These are phyloP conservation scores for Kazachstania sp. DNA, from an alignment of 1,139 yeast species.

Conservation along the genomic window DNA sequence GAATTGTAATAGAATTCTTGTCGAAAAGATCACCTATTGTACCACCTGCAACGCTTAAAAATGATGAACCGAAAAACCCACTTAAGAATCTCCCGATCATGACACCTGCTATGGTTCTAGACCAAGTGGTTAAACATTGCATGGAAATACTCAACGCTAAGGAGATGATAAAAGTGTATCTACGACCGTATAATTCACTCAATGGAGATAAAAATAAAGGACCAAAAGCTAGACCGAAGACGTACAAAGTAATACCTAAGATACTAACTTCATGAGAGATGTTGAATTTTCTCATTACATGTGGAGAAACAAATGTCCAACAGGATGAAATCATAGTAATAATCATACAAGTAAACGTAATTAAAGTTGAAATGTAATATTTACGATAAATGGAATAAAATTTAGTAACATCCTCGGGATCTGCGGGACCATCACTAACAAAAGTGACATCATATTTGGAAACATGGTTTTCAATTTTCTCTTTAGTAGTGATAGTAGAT, in stretches of 20 bases:
- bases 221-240: slow-evolving; percentile 67
- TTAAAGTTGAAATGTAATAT: slow-evolving; percentile 46
- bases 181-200: slow-evolving; percentile 70
- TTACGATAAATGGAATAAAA: slow-evolving; percentile 35
- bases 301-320: slow-evolving; percentile 47
- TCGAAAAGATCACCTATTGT: slow-evolving; percentile 59
- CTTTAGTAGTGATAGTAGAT: neutral
- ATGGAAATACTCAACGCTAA: slow-evolving; percentile 49
- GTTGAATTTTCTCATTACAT: slow-evolving; percentile 41
- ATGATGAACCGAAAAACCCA: slow-evolving; percentile 64
- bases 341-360: slow-evolving; percentile 41
- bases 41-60: slow-evolving; percentile 73
- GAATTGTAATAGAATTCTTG: slow-evolving; percentile 51
- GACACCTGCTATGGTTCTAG: slow-evolving; percentile 53
- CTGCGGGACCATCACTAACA: slow-evolving; percentile 29
- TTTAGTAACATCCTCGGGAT: slow-evolving; percentile 44
- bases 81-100: slow-evolving; percentile 58
- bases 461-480: neutral
- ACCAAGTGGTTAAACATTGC: slow-evolving; percentile 59
- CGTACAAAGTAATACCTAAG: slow-evolving; percentile 58
- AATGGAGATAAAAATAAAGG: slow-evolving; percentile 74
- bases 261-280: slow-evolving; percentile 53
- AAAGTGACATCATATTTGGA: slow-evolving; percentile 25
- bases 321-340: slow-evolving; percentile 47
- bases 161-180: slow-evolving; percentile 55